These are phyloP conservation scores for Pyrenula aspistea DNA, from an alignment of 495 filamentous ascomycete species.

Conservation along the genomic window DNA sequence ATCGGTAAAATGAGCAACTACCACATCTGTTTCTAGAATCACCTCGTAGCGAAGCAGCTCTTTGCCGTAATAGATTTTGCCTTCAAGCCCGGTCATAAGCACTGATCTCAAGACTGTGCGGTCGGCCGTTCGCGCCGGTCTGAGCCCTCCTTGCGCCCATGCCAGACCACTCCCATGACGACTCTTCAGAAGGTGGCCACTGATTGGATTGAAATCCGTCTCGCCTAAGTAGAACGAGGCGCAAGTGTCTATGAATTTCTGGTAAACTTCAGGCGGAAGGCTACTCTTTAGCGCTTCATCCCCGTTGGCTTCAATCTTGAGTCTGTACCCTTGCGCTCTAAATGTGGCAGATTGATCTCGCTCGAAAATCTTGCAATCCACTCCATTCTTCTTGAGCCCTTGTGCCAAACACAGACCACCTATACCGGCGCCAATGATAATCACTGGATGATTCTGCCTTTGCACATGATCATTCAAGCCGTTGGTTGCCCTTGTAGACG, in stretches of 20 bases:
- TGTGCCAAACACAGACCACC: conserved; percentile 43
- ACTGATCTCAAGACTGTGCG: conserved; percentile 16
- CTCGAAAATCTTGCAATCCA: conserved; percentile 41
- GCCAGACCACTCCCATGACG: conserved; percentile 6
- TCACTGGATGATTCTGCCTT: conserved; percentile 9
- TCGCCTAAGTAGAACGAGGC: conserved; percentile 28
- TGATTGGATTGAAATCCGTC: conserved; percentile 12
- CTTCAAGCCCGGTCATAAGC: conserved; percentile 18
- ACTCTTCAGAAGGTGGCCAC: conserved; percentile 5
- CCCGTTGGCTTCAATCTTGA: conserved; percentile 37
- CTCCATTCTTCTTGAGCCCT: conserved; percentile 34
- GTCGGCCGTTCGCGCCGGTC: conserved; percentile 14
- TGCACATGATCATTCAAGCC: conserved; percentile 2
- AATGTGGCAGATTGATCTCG: conserved; percentile 21
- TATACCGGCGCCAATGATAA: conserved; percentile 39
- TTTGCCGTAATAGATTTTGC: conserved; percentile 29
- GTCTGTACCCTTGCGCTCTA: conserved; percentile 29
- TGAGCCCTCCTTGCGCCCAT: neutral
- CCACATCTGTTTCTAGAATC: conserved; percentile 9
- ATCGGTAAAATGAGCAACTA: conserved; percentile 25
- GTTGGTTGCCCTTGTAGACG: neutral
- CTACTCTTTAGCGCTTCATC: conserved; percentile 38
- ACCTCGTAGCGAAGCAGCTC: conserved; percentile 20
- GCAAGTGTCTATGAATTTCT: conserved; percentile 39
- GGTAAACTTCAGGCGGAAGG: conserved; percentile 28